A percentile compares a stretch with the other conserved stretches of the same genome.
Evolutionary conservation across 2,329 filamentous ascomycete species (phyloP).

Genomic region (Dactylonectria estremocensis): DNA sequence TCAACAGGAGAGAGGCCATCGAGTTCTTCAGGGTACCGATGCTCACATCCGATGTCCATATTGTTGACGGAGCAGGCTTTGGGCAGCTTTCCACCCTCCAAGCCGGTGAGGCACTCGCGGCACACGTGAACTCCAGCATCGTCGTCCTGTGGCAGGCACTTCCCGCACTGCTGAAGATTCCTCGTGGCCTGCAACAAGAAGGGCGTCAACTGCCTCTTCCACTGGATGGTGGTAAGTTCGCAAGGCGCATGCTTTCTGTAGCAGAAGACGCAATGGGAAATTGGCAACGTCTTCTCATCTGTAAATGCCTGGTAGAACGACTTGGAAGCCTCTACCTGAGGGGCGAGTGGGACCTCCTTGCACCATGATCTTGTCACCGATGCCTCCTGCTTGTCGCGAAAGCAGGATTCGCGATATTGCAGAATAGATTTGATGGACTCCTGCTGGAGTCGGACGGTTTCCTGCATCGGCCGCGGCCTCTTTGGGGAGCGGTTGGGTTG

Average conservation of each 20-base stretch:
- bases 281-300: conserved; percentile 22
- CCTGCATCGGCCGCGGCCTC: conserved; percentile 2
- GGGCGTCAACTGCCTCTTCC: conserved; percentile 14
- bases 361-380: conserved; percentile 32
- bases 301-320: conserved; percentile 19
- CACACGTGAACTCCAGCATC: conserved; percentile 10
- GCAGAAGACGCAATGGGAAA: conserved; percentile 30
- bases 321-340: conserved; percentile 23
- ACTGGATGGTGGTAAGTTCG: conserved; percentile 18
- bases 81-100: conserved; percentile 20
- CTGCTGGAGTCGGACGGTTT: conserved; percentile 14
- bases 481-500: conserved; percentile 7
- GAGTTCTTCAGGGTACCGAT: background rate
- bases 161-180: conserved; percentile 14
- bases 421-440: conserved; percentile 21
- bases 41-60: conserved; percentile 15
- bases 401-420: conserved; percentile 22
- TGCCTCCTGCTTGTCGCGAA: conserved; percentile 24
- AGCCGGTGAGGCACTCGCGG: conserved; percentile 4
- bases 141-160: conserved; percentile 9
- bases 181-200: conserved; percentile 15
- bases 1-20: conserved; percentile 30
- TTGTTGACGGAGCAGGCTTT: conserved; percentile 28
- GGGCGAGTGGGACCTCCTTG: conserved; percentile 25
- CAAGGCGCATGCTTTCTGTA: conserved; percentile 19